phyloP scores from a whole-genome alignment of 306 rosid species.

The Lathyrus oleraceus region DNA sequence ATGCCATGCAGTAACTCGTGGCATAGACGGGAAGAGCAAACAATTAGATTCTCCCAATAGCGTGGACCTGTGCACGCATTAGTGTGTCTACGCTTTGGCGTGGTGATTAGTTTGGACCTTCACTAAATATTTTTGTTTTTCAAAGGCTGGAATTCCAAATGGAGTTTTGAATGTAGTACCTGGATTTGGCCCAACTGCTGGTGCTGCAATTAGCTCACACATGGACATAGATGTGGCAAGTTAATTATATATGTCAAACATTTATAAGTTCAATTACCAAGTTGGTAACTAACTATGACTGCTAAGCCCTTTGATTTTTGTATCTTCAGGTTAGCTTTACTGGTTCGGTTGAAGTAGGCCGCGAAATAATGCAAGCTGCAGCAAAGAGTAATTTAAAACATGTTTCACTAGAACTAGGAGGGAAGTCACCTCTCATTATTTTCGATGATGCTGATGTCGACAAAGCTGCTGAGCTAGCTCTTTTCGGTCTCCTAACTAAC shows the following conservation, averaged over 20 bases:
- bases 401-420: slow-evolving; percentile 79
- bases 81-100: neutral
- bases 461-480: slow-evolving; percentile 64
- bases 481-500: slow-evolving; percentile 52
- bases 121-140: neutral
- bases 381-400: slow-evolving; percentile 71
- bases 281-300: neutral
- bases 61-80: neutral
- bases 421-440: slow-evolving; percentile 79
- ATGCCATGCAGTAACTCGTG: neutral
- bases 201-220: slow-evolving; percentile 69
- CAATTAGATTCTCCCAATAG: neutral
- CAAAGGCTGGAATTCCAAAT: slow-evolving; percentile 79
- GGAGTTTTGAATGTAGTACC: slow-evolving; percentile 82
- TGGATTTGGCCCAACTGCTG: slow-evolving; percentile 75
- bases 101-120: neutral
- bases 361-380: slow-evolving; percentile 74
- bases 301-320: neutral
- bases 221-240: slow-evolving; percentile 72
- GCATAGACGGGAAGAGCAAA: neutral
- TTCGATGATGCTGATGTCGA: slow-evolving; percentile 74
- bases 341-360: slow-evolving; percentile 72
- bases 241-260: slow-evolving; percentile 30
- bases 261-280: neutral
- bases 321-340: slow-evolving; percentile 66